phyloP scores from a whole-genome alignment of 2,329 filamentous ascomycete genomes.

The Cercospora sp. region DNA sequence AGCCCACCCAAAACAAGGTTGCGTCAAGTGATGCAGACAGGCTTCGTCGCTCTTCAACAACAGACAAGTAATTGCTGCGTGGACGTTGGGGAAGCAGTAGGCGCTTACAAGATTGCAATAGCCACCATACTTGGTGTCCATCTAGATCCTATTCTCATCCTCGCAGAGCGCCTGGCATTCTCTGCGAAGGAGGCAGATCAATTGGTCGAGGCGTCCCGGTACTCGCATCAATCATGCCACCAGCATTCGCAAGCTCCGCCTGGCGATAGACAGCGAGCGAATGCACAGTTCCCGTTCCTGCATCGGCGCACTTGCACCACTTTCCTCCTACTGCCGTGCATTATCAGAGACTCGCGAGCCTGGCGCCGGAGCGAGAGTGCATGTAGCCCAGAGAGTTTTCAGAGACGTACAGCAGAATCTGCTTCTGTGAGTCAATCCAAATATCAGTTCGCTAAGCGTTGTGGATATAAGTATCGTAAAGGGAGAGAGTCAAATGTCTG shows the following conservation, averaged over 20 bases:
- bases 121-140: neutral
- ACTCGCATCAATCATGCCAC: neutral
- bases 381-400: neutral
- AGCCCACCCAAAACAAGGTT: neutral
- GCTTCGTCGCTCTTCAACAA: neutral
- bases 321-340: neutral
- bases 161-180: neutral
- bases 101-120: neutral
- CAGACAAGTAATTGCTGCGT: neutral
- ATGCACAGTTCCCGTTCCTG: neutral
- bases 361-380: neutral
- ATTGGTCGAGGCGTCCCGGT: neutral
- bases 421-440: neutral
- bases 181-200: neutral
- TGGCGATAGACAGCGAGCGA: neutral
- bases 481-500: neutral
- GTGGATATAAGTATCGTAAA: neutral
- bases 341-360: neutral
- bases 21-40: neutral
- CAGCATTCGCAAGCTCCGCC: neutral
- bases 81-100: neutral
- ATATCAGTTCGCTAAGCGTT: neutral
- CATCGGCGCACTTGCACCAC: neutral
- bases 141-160: neutral
- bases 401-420: too few relatives aligned